Base-by-base conservation (phyloP, 2,329 filamentous ascomycete species). In the Neonectria sp. region DNA sequence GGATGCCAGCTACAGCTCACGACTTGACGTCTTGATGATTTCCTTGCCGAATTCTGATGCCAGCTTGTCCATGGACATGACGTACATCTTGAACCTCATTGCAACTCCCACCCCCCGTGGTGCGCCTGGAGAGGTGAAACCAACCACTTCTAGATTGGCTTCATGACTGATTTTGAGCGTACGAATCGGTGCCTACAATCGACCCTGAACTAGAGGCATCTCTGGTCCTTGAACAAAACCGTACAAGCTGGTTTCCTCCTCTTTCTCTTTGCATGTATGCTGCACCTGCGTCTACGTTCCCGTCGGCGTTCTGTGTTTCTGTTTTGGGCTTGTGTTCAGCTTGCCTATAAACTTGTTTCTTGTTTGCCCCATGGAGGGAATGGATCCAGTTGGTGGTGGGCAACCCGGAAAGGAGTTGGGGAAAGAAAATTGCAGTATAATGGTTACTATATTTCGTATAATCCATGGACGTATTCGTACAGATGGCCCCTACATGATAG, bases 1-100 rank as follows among this genome's bases (percentile, higher is more conserved):
- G 65, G 58, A 62, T 75, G 67, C 65, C 61, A 65, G 55, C 60
- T 51, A 33, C 66, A 52, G 53, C 70, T 73, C 71, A 73, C 72
- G 69, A 76, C 73, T 60, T 75, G 71, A 75, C 60, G 67, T 71
- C 70, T 69, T 76, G 74, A 74, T 76, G 68, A 72, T 67, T 64
- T 69, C 60, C 68, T 70, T 71, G 69, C 58, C 73, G 68, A 74
- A 62, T 67, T 71, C 63, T 73, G 71, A 70, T 75, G 71, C 72
- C 62, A 72, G 62, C 65, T 74, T 65, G 63, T 70, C 61, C 40
- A 60, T 73, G 68, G 74, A 69, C 66, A 70, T 74, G 67, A 65
- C 70, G 68, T 76, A 73, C 73, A 68, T 72, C 55, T 65, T 71
- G 71, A 75, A 69, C 64, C 60, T 64, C 63, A 52, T 58, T 71